A percentile compares a stretch with the other conserved stretches of the same genome.
Conservation (phyloP, 2,329 filamentous ascomycete species). For the Cladosporium colombiae region DNA sequence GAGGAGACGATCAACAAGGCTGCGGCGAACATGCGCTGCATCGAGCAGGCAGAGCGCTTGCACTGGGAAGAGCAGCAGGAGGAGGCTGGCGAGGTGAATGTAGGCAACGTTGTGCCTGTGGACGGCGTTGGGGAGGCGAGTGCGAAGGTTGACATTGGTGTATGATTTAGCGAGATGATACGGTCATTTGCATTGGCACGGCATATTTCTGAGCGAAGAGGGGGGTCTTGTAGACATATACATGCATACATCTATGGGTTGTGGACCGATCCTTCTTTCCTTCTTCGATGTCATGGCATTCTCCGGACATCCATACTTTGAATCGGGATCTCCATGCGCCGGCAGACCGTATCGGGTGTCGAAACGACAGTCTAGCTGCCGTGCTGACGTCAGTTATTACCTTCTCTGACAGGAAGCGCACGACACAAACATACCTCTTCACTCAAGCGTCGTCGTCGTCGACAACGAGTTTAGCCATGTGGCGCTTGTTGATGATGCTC, state of each 20-base stretch:
- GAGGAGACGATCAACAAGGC: constrained; percentile 97
- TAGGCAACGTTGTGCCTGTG: not conserved
- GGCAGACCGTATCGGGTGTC: no score
- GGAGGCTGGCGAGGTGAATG: constrained; percentile 11
- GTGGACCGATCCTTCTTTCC: no score
- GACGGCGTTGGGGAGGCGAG: not conserved
- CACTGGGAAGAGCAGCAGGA: constrained; percentile 53
- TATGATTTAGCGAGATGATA: not conserved
- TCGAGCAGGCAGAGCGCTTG: constrained; percentile 76
- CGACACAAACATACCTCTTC: no score
- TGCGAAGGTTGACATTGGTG: constrained; percentile 18
- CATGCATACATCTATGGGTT: not conserved
- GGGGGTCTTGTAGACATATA: not conserved
- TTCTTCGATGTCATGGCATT: no score
- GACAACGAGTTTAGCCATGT: no score
- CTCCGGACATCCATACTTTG: no score
- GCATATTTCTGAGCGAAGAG: not conserved
- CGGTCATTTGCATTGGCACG: not conserved
- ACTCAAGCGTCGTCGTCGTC: no score
- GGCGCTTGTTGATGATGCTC: no score
- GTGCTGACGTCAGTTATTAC: no score
- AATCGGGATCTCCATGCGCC: no score
- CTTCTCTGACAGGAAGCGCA: no score
- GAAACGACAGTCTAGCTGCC: no score
- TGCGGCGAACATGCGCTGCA: constrained; percentile 83